Evolutionary conservation across 164 flowering plant species (phyloP).

Genomic region (Stephania yunnanensis): DNA sequence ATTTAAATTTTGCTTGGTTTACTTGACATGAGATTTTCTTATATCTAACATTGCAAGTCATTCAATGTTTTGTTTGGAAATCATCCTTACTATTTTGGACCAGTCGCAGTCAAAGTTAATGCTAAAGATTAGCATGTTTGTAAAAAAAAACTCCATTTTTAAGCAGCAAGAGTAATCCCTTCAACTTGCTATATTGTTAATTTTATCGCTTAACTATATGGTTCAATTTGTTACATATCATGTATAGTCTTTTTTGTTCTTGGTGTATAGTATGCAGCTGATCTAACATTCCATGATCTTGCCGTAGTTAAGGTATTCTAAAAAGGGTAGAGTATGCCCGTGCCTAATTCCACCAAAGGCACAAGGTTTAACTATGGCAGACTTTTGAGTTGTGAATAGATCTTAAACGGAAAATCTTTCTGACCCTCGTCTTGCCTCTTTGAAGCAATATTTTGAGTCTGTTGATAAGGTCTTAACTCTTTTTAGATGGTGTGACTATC

Average conservation of each 20-base stretch:
- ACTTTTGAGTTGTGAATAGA: too few species aligned
- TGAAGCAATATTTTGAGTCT: too few species aligned
- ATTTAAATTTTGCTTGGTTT: neutral
- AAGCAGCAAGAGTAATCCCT: neutral
- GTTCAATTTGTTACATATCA: neutral
- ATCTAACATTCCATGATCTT: neutral
- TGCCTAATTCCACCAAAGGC: too few species aligned
- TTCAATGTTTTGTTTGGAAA: constrained; percentile 74
- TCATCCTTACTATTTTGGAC: constrained; percentile 81
- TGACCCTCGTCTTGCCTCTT: too few species aligned
- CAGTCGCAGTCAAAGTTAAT: constrained; percentile 62
- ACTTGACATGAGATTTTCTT: neutral
- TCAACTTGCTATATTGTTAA: neutral
- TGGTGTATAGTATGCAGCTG: neutral
- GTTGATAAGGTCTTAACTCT: too few species aligned
- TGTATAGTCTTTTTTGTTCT: too few species aligned
- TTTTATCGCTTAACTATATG: neutral
- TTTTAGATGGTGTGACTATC: too few species aligned
- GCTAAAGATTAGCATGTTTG: constrained; percentile 17
- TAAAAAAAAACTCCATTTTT: neutral
- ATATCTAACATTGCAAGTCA: constrained; percentile 45
- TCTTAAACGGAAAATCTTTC: too few species aligned
- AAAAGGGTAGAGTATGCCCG: too few species aligned
- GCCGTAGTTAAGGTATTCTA: too few species aligned
- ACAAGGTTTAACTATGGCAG: too few species aligned